Conservation (phyloP, 257 asterid genomes). For the Osmanthus fragrans region DNA sequence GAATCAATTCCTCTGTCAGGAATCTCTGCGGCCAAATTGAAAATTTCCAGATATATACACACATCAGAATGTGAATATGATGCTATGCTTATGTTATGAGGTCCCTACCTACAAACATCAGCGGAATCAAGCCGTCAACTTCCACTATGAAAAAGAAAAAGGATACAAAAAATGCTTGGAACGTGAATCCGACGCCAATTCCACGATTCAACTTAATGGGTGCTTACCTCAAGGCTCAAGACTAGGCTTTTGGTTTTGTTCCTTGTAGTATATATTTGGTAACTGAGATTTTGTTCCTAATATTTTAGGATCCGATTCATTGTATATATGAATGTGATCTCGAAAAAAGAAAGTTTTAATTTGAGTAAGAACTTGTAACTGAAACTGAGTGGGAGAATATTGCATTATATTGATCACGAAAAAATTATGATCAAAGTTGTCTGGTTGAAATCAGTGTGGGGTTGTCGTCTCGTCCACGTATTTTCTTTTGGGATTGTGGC, state of each 20-base stretch:
- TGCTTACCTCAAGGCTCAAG: not conserved
- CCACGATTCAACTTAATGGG: conserved; percentile 17
- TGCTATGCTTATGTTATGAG: conserved; percentile 1
- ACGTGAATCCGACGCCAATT: conserved; percentile 33
- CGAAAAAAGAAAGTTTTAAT: not conserved
- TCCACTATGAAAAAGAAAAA: not conserved
- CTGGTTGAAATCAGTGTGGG: not conserved
- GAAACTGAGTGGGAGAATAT: not conserved
- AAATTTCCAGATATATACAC: conserved; percentile 9
- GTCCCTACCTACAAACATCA: not conserved
- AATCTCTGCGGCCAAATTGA: conserved; percentile 7
- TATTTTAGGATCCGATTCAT: not conserved
- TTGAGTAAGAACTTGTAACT: not conserved
- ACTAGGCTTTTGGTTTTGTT: not conserved
- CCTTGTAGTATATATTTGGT: not conserved
- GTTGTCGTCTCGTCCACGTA: conserved; percentile 8
- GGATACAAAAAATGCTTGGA: not conserved
- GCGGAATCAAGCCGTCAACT: not conserved
- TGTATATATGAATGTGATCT: not conserved
- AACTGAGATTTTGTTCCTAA: not conserved
- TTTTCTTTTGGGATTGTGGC: not conserved
- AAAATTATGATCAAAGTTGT: conserved; percentile 13
- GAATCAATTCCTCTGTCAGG: conserved; percentile 28
- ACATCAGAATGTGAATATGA: not conserved
- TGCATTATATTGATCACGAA: not conserved